phyloP scores from a whole-genome alignment of 2,329 filamentous ascomycete species.

The Paraphaeosphaeria sporulosa region DNA sequence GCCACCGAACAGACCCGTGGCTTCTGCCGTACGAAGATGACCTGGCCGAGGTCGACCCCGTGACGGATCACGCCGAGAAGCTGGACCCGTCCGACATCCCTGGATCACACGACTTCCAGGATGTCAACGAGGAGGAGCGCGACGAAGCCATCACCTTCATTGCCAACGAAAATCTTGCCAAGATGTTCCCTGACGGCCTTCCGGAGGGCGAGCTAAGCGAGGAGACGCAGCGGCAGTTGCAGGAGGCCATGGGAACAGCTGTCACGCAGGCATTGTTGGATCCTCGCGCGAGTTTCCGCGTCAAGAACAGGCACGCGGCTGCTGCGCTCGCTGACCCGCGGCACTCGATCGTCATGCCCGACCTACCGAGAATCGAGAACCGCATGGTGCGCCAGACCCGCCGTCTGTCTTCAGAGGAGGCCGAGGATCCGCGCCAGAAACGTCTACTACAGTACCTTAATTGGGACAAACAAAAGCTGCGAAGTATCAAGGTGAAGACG shows the following conservation, averaged over 20 bases:
- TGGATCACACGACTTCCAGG: constrained; percentile 32
- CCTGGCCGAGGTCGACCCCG: constrained; percentile 77
- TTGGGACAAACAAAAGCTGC: constrained; percentile 57
- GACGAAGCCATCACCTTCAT: constrained; percentile 41
- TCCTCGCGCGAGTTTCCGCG: constrained; percentile 55
- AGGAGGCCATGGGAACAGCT: constrained; percentile 41
- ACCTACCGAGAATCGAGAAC: constrained; percentile 57
- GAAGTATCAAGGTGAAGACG: constrained; percentile 69
- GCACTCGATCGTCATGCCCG: constrained; percentile 56
- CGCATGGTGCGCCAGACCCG: constrained; percentile 46
- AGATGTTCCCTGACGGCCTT: constrained; percentile 46
- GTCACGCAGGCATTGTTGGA: constrained; percentile 47
- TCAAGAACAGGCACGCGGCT: constrained; percentile 58
- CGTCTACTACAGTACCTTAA: constrained; percentile 66
- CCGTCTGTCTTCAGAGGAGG: constrained; percentile 44
- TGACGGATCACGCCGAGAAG: constrained; percentile 69
- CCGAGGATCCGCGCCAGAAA: constrained; percentile 57
- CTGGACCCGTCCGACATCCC: constrained; percentile 30
- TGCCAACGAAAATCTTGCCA: constrained; percentile 45
- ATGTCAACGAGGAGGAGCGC: constrained; percentile 42
- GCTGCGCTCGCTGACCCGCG: constrained; percentile 59
- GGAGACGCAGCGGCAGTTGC: constrained; percentile 25
- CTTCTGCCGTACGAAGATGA: constrained; percentile 75
- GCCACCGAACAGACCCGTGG: constrained; percentile 75
- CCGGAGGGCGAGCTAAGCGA: constrained; percentile 37